phyloP scores from a whole-genome alignment of 179 eudicot species.

The Carnegiea gigantea region DNA sequence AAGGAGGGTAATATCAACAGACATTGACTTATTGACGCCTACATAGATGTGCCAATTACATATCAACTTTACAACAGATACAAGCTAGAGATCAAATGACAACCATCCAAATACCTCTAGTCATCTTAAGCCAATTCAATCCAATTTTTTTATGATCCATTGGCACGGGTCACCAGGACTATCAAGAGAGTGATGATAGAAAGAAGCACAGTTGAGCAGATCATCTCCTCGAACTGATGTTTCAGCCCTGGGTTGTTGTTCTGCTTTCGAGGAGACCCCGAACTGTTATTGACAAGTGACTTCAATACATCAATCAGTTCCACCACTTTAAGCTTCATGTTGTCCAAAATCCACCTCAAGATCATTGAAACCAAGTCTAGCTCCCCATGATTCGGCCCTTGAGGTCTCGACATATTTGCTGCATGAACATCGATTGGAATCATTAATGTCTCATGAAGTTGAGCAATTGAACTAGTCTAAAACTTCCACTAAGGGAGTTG shows the following conservation, averaged over 20 bases:
- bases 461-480: neutral
- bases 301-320: constrained; percentile 19
- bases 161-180: constrained; percentile 25
- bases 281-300: constrained; percentile 16
- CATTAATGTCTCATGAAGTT: neutral
- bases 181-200: constrained; percentile 30
- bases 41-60: no score
- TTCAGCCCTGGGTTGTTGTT: constrained; percentile 6
- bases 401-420: constrained; percentile 18
- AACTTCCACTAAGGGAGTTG: no score
- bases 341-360: constrained; percentile 23
- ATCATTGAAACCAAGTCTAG: constrained; percentile 17
- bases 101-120: no score
- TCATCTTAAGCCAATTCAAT: no score
- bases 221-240: constrained; percentile 20
- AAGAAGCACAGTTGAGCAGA: constrained; percentile 28
- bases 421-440: neutral
- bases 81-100: no score
- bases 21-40: no score
- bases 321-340: constrained; percentile 19
- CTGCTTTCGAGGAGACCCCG: neutral
- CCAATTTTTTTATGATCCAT: neutral
- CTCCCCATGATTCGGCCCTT: constrained; percentile 7
- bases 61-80: no score
- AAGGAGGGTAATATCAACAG: no score